Percentiles rank a stretch among this genome's conserved stretches.
Evolutionary conservation across 2,329 filamentous ascomycete genomes (phyloP).

Genomic region (Xylaria sp.): DNA sequence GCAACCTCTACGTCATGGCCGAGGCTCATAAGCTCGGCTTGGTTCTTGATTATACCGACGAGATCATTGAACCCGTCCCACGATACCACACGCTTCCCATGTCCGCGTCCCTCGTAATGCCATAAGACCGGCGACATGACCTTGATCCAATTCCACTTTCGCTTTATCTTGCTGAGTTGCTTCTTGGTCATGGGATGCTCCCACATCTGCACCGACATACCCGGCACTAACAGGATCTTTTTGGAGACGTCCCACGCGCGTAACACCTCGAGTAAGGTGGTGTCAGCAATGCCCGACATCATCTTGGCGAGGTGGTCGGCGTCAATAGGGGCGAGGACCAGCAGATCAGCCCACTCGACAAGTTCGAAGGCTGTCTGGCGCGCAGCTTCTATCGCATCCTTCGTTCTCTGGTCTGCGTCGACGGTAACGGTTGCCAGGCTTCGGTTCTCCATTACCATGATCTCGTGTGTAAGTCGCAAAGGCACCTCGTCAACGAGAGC

Average conservation of each 20-base stretch:
- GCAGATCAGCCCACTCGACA: conserved; percentile 87
- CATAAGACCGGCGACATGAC: conserved; percentile 84
- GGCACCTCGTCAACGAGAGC: conserved; percentile 74
- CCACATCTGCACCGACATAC: conserved; percentile 91
- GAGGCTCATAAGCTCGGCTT: conserved; percentile 78
- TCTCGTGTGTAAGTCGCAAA: conserved; percentile 70
- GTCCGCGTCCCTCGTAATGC: conserved; percentile 70
- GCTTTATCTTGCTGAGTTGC: conserved; percentile 83
- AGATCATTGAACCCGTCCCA: conserved; percentile 77
- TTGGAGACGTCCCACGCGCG: conserved; percentile 90
- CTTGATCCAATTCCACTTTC: conserved; percentile 88
- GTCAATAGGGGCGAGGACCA: conserved; percentile 86
- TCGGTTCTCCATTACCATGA: conserved; percentile 68
- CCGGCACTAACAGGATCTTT: conserved; percentile 83
- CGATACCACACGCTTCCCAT: conserved; percentile 62
- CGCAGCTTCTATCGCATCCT: conserved; percentile 62
- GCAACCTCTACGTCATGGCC: conserved; percentile 74
- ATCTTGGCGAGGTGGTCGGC: conserved; percentile 87
- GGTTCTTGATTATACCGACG: conserved; percentile 79
- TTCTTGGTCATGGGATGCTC: conserved; percentile 89
- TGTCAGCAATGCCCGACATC: conserved; percentile 85
- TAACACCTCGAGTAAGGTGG: conserved; percentile 80
- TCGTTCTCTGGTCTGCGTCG: conserved; percentile 51
- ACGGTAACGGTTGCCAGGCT: conserved; percentile 52
- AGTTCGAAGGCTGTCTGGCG: conserved; percentile 70